phyloP scores from a whole-genome alignment of 345 rosid species.

The Hibiscus mutabilis region DNA sequence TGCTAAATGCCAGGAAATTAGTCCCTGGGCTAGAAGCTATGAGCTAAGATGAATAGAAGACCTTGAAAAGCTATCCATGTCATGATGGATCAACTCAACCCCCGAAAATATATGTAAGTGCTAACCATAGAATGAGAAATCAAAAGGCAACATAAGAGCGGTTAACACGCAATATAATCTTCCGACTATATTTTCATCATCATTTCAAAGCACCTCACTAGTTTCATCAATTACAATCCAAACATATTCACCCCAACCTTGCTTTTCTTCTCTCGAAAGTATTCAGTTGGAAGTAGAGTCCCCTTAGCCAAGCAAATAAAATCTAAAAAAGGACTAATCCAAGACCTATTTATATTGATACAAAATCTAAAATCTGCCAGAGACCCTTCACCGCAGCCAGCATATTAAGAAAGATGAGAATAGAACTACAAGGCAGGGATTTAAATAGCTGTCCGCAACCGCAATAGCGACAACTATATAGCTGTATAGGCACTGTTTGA shows the following conservation, averaged over 20 bases:
- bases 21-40: neutral
- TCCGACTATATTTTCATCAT: neutral
- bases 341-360: neutral
- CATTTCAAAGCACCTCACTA: neutral
- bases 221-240: neutral
- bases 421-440: too few relatives aligned
- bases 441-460: too few relatives aligned
- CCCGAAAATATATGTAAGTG: neutral
- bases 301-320: neutral
- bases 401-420: neutral
- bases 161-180: neutral
- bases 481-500: too few relatives aligned
- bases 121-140: neutral
- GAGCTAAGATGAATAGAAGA: neutral
- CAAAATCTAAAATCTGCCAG: neutral
- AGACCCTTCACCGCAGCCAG: neutral
- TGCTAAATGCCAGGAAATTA: neutral
- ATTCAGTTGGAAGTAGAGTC: neutral
- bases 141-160: neutral
- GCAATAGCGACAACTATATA: too few relatives aligned
- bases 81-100: neutral
- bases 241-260: neutral
- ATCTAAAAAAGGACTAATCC: neutral
- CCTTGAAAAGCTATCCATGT: neutral
- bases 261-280: neutral